A percentile compares a stretch with the other conserved stretches of the same genome.
These are phyloP conservation scores for Xanthoconium stramineum DNA, from an alignment of 768 basidiomycete genomes.

Conservation along the genomic window DNA sequence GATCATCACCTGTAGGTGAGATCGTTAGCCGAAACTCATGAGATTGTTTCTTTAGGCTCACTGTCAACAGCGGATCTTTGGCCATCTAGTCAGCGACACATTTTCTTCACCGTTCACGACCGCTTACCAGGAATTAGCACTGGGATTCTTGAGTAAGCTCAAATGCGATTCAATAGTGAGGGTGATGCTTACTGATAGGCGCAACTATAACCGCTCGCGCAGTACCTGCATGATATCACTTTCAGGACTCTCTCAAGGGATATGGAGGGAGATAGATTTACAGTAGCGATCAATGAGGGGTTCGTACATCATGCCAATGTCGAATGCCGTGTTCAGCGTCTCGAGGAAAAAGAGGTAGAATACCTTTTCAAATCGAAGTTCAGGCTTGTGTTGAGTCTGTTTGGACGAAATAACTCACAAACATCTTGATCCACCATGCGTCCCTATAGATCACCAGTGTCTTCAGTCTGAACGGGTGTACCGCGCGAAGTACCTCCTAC, in stretches of 20 bases:
- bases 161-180: slow-evolving; percentile 17
- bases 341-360: slow-evolving; percentile 44
- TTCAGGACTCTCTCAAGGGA: neutral
- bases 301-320: slow-evolving; percentile 45
- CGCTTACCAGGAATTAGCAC: slow-evolving; percentile 16
- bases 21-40: neutral
- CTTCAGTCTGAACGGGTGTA: neutral
- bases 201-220: neutral
- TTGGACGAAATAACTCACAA: slow-evolving; percentile 32
- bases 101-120: neutral
- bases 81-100: neutral
- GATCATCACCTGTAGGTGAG: slow-evolving; percentile 38
- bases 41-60: slow-evolving; percentile 11
- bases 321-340: slow-evolving; percentile 46
- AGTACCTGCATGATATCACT: slow-evolving; percentile 29
- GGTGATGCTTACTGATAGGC: slow-evolving; percentile 3
- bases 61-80: slow-evolving; percentile 46
- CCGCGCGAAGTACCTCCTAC: slow-evolving; percentile 18
- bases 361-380: slow-evolving; percentile 31
- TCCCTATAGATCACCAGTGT: slow-evolving; percentile 33
- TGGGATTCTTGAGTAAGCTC: neutral
- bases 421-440: slow-evolving; percentile 43
- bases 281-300: slow-evolving; percentile 48
- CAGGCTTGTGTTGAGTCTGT: no score
- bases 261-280: slow-evolving; percentile 6